Evolutionary conservation across 306 rosid species (phyloP).

Genomic region (Rubus parviflorus): DNA sequence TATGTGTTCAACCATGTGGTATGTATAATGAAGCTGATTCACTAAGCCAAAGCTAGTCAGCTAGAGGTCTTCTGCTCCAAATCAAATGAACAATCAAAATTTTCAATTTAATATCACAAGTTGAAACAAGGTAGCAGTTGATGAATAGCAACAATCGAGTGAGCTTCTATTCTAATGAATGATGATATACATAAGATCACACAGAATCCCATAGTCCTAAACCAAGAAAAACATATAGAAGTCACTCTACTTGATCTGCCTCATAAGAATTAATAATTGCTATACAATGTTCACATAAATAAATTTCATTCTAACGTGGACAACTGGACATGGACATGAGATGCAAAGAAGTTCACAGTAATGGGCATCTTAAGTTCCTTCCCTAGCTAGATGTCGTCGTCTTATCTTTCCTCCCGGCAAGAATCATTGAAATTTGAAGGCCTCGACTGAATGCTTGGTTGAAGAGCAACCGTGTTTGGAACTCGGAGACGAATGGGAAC

Average conservation of each 20-base stretch:
- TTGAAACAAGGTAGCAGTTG: background rate
- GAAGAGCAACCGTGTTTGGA: slow-evolving; percentile 89
- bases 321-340: background rate
- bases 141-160: background rate
- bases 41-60: background rate
- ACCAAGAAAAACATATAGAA: background rate
- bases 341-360: background rate
- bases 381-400: background rate
- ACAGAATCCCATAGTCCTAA: background rate
- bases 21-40: background rate
- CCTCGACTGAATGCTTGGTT: slow-evolving; percentile 98
- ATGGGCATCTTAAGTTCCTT: background rate
- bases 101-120: background rate
- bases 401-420: slow-evolving; percentile 66
- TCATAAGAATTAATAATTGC: background rate
- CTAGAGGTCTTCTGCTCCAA: background rate
- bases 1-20: background rate
- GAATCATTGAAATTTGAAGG: slow-evolving; percentile 92
- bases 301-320: background rate
- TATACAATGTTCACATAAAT: slow-evolving; percentile 1
- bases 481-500: slow-evolving; percentile 91
- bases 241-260: slow-evolving; percentile 7
- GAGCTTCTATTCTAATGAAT: background rate
- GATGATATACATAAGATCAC: background rate
- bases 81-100: background rate